Conservation (phyloP, 2,329 filamentous ascomycete species). For the Phyllosticta ampelicida region DNA sequence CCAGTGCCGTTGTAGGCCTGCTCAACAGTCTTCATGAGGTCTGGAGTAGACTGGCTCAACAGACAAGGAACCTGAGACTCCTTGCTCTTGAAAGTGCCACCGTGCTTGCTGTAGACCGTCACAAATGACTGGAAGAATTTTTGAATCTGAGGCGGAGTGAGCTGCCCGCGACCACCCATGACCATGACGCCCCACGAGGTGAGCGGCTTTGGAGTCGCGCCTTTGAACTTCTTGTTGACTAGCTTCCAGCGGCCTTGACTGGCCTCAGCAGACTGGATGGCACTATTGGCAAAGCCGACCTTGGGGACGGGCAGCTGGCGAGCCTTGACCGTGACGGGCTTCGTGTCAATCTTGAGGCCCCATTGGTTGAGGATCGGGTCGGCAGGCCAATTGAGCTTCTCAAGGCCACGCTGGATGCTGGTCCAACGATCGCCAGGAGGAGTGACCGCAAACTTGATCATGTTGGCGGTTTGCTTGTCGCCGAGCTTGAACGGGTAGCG, state of each 20-base stretch:
- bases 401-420: slow-evolving; percentile 58
- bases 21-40: slow-evolving; percentile 41
- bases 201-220: slow-evolving; percentile 51
- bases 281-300: slow-evolving; percentile 48
- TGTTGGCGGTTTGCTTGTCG: slow-evolving; percentile 56
- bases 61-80: slow-evolving; percentile 31
- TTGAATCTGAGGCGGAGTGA: neutral
- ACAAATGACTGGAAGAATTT: slow-evolving; percentile 52
- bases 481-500: slow-evolving; percentile 49
- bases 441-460: slow-evolving; percentile 92
- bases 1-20: slow-evolving; percentile 47
- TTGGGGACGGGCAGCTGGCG: slow-evolving; percentile 60
- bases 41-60: slow-evolving; percentile 15
- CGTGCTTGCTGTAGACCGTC: slow-evolving; percentile 49
- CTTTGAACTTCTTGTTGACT: slow-evolving; percentile 66
- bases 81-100: slow-evolving; percentile 42
- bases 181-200: slow-evolving; percentile 65
- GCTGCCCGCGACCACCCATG: slow-evolving; percentile 43
- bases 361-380: slow-evolving; percentile 66
- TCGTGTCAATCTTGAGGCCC: slow-evolving; percentile 55
- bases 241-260: slow-evolving; percentile 76
- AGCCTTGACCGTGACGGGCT: slow-evolving; percentile 55
- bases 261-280: slow-evolving; percentile 27
- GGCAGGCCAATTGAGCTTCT: slow-evolving; percentile 52
- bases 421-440: slow-evolving; percentile 56